Conservation (phyloP, 192 early-diverging fungal species). For the Entophlyctis helioformis region DNA sequence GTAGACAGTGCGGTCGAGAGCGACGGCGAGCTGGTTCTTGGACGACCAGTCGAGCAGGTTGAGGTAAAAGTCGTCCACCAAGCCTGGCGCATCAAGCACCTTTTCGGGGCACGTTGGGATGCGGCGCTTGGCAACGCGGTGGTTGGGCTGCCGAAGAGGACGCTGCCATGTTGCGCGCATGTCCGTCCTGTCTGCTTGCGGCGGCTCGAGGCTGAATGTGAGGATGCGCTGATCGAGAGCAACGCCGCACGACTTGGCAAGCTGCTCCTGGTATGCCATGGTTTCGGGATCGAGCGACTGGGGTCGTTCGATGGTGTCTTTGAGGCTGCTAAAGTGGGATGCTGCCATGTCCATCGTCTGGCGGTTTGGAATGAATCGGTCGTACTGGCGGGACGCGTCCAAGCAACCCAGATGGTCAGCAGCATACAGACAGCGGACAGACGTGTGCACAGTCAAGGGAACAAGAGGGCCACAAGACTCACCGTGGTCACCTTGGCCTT, state of each 20-base stretch:
- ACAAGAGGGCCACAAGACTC: too few relatives aligned
- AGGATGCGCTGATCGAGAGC: constrained; percentile 70
- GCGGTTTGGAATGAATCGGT: constrained; percentile 83
- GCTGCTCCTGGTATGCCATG: constrained; percentile 59
- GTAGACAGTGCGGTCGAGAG: constrained; percentile 34
- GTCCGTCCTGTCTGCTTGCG: constrained; percentile 33
- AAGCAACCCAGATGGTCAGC: too few relatives aligned
- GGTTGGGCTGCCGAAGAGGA: constrained; percentile 24
- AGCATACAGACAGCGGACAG: too few relatives aligned
- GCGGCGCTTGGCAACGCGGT: constrained; percentile 31
- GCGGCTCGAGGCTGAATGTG: constrained; percentile 67
- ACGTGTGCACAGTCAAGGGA: too few relatives aligned
- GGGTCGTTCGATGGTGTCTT: not conserved
- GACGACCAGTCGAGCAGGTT: constrained; percentile 41
- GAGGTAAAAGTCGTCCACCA: constrained; percentile 43
- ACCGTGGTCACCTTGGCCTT: too few relatives aligned
- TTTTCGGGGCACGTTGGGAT: constrained; percentile 72
- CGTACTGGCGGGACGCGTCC: constrained; percentile 26
- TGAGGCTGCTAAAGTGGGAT: constrained; percentile 51
- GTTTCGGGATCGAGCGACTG: constrained; percentile 20
- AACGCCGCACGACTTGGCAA: constrained; percentile 72
- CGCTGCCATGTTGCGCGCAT: constrained; percentile 43
- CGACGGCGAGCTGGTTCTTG: constrained; percentile 36
- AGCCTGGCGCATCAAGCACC: constrained; percentile 78
- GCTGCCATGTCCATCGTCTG: constrained; percentile 54